Conservation (phyloP, 176 grass and related monocot genomes). For the Coix lacrymajobi region DNA sequence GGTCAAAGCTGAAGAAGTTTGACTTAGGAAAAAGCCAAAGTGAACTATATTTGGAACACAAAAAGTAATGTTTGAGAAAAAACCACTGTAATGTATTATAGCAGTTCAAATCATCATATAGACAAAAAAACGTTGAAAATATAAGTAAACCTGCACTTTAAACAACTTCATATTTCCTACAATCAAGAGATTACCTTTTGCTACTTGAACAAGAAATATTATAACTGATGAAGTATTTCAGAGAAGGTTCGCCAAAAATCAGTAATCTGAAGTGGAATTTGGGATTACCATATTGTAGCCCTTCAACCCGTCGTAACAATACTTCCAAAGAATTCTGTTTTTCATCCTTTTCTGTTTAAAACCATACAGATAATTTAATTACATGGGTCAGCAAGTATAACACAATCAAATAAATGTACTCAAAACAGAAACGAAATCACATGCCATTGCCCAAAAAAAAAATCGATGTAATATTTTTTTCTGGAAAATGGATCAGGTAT, state of each 20-base stretch:
- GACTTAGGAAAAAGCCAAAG: background rate
- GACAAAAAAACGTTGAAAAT: background rate
- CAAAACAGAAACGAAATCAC: constrained; percentile 2
- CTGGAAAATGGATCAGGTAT: background rate
- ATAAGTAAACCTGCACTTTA: background rate
- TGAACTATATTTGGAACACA: background rate
- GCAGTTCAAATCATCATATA: background rate
- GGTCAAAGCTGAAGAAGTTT: background rate
- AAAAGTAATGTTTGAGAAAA: background rate
- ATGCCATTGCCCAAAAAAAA: background rate
- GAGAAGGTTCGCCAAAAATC: background rate
- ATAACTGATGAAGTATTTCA: background rate
- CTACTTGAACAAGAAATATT: background rate
- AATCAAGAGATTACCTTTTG: background rate
- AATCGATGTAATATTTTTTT: background rate
- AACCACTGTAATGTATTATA: background rate
- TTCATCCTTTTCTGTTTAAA: constrained; percentile 31
- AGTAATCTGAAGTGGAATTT: background rate
- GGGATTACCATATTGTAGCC: constrained; percentile 32
- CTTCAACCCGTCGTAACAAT: constrained; percentile 11
- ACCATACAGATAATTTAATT: constrained; percentile 5
- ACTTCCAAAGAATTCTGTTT: constrained; percentile 32
- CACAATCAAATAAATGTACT: background rate
- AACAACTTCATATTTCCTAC: background rate
- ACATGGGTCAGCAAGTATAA: background rate